These are phyloP conservation scores for Trypanosomatidae sp. DNA, from an alignment of 208 protist species.

Conservation along the genomic window DNA sequence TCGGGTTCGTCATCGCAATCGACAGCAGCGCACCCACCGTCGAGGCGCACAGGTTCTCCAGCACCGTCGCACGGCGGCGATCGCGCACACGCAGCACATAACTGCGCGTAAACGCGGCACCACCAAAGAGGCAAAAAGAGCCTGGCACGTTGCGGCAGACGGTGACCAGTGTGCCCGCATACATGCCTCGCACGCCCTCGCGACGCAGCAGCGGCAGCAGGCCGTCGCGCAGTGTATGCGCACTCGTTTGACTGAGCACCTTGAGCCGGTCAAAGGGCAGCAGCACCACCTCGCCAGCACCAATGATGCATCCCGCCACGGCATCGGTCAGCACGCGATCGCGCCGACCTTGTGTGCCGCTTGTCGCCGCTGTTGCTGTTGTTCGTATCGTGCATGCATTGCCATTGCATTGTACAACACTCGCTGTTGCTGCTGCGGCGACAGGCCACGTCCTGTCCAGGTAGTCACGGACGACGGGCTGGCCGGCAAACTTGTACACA, in stretches of 20 bases:
- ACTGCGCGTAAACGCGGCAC: constrained; percentile 79
- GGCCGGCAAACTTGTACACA: constrained; percentile 87
- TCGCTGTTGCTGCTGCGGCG: too few species aligned
- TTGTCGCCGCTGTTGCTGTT: not conserved
- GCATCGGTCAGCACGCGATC: constrained; percentile 62
- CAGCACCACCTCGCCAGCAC: constrained; percentile 78
- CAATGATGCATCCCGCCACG: constrained; percentile 72
- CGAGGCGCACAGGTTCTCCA: constrained; percentile 80
- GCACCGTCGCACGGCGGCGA: constrained; percentile 55
- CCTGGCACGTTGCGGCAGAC: constrained; percentile 83
- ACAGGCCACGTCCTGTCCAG: too few species aligned
- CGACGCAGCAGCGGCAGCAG: constrained; percentile 47
- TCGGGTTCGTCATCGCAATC: constrained; percentile 82
- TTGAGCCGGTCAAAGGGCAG: constrained; percentile 87
- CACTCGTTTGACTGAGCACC: constrained; percentile 86
- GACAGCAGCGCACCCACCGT: constrained; percentile 66
- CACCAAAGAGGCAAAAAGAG: constrained; percentile 86
- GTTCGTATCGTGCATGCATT: too few species aligned
- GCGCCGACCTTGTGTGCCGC: constrained; percentile 20
- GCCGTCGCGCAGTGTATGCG: constrained; percentile 41
- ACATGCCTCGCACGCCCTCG: constrained; percentile 78
- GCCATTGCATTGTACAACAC: too few species aligned
- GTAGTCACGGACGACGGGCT: constrained; percentile 77
- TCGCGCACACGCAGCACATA: constrained; percentile 70
- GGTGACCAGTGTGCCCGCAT: constrained; percentile 72